These are phyloP conservation scores for Nemania abortiva DNA, from an alignment of 2,329 filamentous ascomycete genomes.

Conservation along the genomic window DNA sequence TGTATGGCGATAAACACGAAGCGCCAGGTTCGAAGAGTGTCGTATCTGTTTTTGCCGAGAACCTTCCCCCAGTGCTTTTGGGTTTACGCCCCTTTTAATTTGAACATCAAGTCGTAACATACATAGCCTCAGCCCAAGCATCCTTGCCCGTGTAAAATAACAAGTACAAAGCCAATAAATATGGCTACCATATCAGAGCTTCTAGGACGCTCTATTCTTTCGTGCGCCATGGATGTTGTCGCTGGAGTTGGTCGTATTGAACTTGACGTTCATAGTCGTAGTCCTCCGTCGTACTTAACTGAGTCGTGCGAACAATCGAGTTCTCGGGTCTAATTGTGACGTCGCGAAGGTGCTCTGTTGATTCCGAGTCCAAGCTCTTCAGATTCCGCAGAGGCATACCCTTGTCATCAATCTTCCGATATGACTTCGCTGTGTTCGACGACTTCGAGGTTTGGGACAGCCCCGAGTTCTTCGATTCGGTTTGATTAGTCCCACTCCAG, in stretches of 20 bases:
- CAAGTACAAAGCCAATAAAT: conserved; percentile 1
- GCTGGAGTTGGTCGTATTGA: conserved; percentile 31
- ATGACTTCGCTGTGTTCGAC: conserved; percentile 25
- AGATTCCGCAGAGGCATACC: conserved; percentile 40
- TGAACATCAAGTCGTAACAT: conserved; percentile 1
- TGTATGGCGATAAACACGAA: background rate
- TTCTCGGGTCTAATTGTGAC: conserved; percentile 31
- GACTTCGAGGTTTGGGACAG: conserved; percentile 30
- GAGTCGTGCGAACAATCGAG: conserved; percentile 44
- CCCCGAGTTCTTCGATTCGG: conserved; percentile 27
- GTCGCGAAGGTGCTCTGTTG: conserved; percentile 43
- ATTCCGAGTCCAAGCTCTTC: conserved; percentile 37
- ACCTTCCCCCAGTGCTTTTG: background rate
- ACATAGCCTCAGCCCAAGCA: background rate
- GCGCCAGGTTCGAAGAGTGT: background rate
- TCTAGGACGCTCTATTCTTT: conserved; percentile 10
- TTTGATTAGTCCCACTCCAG: conserved; percentile 37
- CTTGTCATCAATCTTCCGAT: conserved; percentile 43
- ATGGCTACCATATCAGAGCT: background rate
- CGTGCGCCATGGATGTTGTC: conserved; percentile 36
- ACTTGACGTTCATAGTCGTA: conserved; percentile 35
- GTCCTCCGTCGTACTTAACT: conserved; percentile 37
- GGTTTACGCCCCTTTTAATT: background rate
- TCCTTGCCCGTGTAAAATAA: background rate
- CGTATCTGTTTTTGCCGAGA: background rate